Evolutionary conservation across 2,329 filamentous ascomycete species (phyloP).

Genomic region (Fusarium goolgardi): DNA sequence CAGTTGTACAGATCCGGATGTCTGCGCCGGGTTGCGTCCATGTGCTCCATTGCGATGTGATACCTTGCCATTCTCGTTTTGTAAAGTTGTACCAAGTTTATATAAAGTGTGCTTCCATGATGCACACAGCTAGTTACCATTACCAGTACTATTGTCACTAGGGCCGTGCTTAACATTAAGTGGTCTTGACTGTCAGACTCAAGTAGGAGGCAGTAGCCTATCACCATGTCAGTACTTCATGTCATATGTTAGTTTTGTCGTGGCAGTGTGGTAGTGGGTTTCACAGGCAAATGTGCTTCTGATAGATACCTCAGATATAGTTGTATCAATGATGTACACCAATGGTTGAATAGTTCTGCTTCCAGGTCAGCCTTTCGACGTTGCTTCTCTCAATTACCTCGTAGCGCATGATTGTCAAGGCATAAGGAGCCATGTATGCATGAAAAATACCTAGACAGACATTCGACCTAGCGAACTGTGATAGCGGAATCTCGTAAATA

Average conservation of each 20-base stretch:
- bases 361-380: neutral
- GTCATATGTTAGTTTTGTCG: neutral
- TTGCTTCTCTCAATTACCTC: neutral
- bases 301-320: neutral
- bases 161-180: neutral
- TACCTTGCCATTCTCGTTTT: conserved; percentile 1
- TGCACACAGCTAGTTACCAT: neutral
- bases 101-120: neutral
- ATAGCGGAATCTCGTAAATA: neutral
- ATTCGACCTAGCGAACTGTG: neutral
- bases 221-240: neutral
- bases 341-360: neutral
- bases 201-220: neutral
- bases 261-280: too few species aligned
- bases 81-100: neutral
- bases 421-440: neutral
- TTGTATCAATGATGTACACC: too few species aligned
- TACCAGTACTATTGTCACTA: neutral
- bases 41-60: conserved; percentile 19
- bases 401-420: neutral
- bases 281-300: neutral
- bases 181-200: neutral
- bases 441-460: neutral
- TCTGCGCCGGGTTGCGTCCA: conserved; percentile 17
- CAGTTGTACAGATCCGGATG: conserved; percentile 9